Base-by-base conservation (phyloP, 2,329 filamentous ascomycete genomes). In the Mycocentrospora acerina region DNA sequence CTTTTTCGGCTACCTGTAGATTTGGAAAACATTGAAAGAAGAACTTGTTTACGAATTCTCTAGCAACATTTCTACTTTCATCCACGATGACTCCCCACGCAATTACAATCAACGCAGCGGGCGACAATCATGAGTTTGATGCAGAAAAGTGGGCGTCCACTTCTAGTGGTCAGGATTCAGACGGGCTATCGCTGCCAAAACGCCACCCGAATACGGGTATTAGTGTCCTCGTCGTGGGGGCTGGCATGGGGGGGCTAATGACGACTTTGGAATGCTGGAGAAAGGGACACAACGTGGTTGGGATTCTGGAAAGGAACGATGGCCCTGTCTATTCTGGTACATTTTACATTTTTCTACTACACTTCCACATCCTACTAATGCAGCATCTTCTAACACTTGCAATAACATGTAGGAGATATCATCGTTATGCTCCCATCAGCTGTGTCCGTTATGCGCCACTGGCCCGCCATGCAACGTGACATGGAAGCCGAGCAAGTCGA, bases 371-470 rank as follows among this genome's bases (percentile, higher is more conserved):
- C 24, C 3, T 6, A 14, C 17, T 10, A 4, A 9, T 12, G 8
- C 5, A 12, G n/a, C 8, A 4, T n/a, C 11, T 17, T 26, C 17
- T 33, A 22, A 22, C 19, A 22, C 9, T 5, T 19, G 31, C 16
- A 9, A 36, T 14, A 9, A 8, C 27, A 19, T 37, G 14, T 36
- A 71, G 75, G 74, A 13, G 75, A 78, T 57, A 78, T 77, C 69
- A 76, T 74, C 60, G 75, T 76, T 52, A 77, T 79, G 69, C 71
- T 73, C 11, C 65, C 77, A 9, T 73, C 70, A 14, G 74, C 74
- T 12, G 75, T 71, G 25, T 65, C 60, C 29, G 74, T 75, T 58
- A 73, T 77, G 52, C 71, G 69, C 47, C 70, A 76, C 44, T 76
- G 73, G 73, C 72, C 73, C 3, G 70, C 73, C 31, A 64, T 78